phyloP scores from a whole-genome alignment of 768 basidiomycete genomes.

The Collybia sordida region DNA sequence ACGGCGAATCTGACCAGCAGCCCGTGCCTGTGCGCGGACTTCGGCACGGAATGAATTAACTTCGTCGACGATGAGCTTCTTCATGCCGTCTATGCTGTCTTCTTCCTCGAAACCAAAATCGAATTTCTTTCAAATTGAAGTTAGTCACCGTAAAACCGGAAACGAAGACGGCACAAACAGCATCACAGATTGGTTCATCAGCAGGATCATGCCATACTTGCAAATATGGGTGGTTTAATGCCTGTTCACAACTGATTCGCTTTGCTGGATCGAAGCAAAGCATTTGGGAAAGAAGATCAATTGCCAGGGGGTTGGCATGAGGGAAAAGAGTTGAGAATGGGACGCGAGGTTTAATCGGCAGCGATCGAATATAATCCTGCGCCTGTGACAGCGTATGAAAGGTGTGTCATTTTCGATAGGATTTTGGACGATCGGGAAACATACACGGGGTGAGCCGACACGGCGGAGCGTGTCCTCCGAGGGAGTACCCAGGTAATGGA shows the following conservation, averaged over 20 bases:
- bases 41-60: constrained; percentile 87
- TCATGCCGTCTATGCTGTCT: constrained; percentile 97
- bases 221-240: constrained; percentile 91
- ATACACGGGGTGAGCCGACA: constrained; percentile 90
- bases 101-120: constrained; percentile 97
- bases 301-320: constrained; percentile 88
- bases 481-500: constrained; percentile 97
- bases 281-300: constrained; percentile 89
- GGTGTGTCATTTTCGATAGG: no score
- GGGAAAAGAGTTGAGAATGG: constrained; percentile 93
- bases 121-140: constrained; percentile 59
- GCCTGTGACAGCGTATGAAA: constrained; percentile 48
- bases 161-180: constrained; percentile 40
- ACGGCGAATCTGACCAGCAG: constrained; percentile 68
- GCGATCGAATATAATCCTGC: constrained; percentile 96
- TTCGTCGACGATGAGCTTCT: constrained; percentile 90
- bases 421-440: constrained; percentile 18
- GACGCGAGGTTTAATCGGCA: constrained; percentile 95
- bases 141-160: neutral
- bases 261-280: constrained; percentile 96
- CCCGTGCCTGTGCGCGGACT: constrained; percentile 81
- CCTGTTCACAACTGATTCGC: constrained; percentile 95
- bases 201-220: constrained; percentile 98
- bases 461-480: constrained; percentile 95
- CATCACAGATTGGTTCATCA: constrained; percentile 86